phyloP scores from a whole-genome alignment of 2,329 filamentous ascomycete genomes.

The Apiospora koreana region DNA sequence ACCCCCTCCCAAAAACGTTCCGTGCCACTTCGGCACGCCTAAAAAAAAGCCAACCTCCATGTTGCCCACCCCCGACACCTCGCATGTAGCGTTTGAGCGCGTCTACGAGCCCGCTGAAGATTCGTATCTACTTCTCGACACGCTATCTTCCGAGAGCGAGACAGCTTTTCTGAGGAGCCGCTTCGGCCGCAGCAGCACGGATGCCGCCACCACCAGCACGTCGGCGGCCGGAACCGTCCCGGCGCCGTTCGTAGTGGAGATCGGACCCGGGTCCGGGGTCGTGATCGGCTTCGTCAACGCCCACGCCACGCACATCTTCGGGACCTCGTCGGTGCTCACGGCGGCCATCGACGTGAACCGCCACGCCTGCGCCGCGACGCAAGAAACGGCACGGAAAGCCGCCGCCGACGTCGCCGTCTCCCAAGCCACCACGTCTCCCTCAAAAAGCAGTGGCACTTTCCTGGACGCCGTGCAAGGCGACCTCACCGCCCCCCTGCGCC shows the following conservation, averaged over 20 bases:
- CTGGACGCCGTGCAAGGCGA: constrained; percentile 70
- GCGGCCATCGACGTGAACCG: constrained; percentile 83
- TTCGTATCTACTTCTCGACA: constrained; percentile 91
- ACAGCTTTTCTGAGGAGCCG: constrained; percentile 65
- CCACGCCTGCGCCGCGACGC: constrained; percentile 78
- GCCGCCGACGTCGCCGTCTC: constrained; percentile 34
- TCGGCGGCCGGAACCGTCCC: constrained; percentile 29
- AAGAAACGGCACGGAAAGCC: constrained; percentile 63
- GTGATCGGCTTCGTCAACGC: constrained; percentile 87
- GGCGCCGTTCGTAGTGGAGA: constrained; percentile 72
- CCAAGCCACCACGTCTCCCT: not conserved
- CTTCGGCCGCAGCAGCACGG: constrained; percentile 46
- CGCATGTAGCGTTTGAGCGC: constrained; percentile 83
- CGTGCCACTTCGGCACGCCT: not conserved
- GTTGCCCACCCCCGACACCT: constrained; percentile 92
- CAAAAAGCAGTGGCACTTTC: constrained; percentile 45
- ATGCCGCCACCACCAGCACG: constrained; percentile 16
- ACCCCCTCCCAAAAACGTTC: not conserved
- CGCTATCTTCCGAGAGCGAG: constrained; percentile 73
- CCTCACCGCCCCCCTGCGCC: constrained; percentile 62
- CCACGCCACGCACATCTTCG: constrained; percentile 72
- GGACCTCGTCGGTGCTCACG: constrained; percentile 67
- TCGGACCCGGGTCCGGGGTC: constrained; percentile 90
- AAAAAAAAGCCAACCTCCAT: constrained; percentile 48
- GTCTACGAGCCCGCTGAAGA: constrained; percentile 97